A percentile compares a stretch with the other conserved stretches of the same genome.
These are phyloP conservation scores for Gastrolobium bilobum DNA, from an alignment of 306 rosid genomes.

Conservation along the genomic window DNA sequence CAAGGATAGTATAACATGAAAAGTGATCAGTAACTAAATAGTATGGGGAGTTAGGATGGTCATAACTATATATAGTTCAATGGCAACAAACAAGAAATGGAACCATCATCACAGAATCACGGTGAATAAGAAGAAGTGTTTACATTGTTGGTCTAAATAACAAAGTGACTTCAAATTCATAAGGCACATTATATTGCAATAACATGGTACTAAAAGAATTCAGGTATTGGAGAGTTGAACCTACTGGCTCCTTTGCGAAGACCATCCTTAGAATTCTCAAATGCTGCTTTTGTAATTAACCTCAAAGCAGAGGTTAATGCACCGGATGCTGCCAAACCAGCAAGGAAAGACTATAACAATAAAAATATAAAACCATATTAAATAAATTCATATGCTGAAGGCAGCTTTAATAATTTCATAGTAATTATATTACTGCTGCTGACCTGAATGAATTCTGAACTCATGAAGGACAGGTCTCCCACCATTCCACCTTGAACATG, in stretches of 20 bases:
- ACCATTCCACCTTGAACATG: conserved; percentile 95
- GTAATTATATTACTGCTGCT: background rate
- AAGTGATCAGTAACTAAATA: conserved; percentile 6
- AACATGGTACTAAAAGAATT: background rate
- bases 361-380: conserved; percentile 36
- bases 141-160: conserved; percentile 3
- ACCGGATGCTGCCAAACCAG: conserved; percentile 90
- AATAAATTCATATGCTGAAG: background rate
- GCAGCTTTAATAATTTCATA: background rate
- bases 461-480: conserved; percentile 91
- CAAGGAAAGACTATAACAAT: conserved; percentile 74
- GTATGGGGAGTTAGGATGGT: conserved; percentile 1
- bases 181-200: background rate
- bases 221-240: conserved; percentile 46
- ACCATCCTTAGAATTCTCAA: conserved; percentile 76
- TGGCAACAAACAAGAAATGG: conserved; percentile 3
- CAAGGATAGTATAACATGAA: conserved; percentile 44
- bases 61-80: conserved; percentile 4
- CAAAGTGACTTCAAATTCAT: background rate
- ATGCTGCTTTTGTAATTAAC: conserved; percentile 80
- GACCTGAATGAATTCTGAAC: conserved; percentile 79
- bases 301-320: conserved; percentile 77
- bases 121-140: conserved; percentile 8
- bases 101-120: background rate
- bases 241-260: conserved; percentile 91